A percentile compares a stretch with the other conserved stretches of the same genome.
These are phyloP conservation scores for Pleurotus platypus DNA, from an alignment of 768 basidiomycete species.

Conservation along the genomic window DNA sequence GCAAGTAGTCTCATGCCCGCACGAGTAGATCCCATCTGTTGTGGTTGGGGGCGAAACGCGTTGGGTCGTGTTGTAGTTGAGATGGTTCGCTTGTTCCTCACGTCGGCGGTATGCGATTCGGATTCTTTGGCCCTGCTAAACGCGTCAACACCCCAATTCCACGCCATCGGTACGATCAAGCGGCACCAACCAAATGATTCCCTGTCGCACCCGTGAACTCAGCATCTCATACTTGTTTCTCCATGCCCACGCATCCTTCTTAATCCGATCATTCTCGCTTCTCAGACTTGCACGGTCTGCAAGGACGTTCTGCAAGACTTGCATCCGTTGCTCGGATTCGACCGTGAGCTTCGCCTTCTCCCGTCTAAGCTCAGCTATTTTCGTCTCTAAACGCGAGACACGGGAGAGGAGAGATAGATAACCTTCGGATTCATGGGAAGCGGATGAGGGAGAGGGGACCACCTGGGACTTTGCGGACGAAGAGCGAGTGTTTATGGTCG, in stretches of 20 bases:
- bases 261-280: neutral
- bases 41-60: conserved; percentile 4
- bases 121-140: conserved; percentile 7
- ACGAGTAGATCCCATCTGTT: neutral
- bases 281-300: neutral
- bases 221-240: conserved; percentile 7
- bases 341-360: neutral
- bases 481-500: neutral
- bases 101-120: neutral
- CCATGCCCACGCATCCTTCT: conserved; percentile 5
- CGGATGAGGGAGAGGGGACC: neutral
- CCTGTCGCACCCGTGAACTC: conserved; percentile 2
- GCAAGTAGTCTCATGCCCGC: neutral
- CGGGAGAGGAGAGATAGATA: conserved; percentile 2
- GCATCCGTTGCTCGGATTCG: neutral
- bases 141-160: neutral
- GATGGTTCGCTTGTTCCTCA: neutral
- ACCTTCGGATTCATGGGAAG: conserved; percentile 4
- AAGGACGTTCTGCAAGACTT: neutral
- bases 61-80: neutral
- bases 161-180: neutral
- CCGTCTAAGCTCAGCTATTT: conserved; percentile 1
- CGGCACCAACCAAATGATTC: neutral
- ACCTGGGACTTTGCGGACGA: neutral
- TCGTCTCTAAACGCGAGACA: neutral